Evolutionary conservation across 2,329 filamentous ascomycete genomes (phyloP).

Genomic region (Tolypocladium endophyticum): DNA sequence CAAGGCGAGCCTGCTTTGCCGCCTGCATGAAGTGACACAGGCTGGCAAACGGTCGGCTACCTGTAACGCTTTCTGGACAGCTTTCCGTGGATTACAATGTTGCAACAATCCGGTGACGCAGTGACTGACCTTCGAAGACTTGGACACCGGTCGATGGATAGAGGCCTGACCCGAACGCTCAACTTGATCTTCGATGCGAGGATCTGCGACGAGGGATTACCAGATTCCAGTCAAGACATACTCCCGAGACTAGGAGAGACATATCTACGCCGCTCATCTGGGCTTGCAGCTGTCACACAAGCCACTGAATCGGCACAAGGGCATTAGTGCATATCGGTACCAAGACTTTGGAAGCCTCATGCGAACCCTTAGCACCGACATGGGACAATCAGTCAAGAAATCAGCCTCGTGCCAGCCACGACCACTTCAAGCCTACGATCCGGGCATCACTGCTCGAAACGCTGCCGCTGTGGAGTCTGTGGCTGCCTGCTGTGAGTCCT

Average conservation of each 20-base stretch:
- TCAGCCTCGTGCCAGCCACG: background rate
- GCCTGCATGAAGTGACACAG: background rate
- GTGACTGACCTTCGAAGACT: background rate
- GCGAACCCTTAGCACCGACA: background rate
- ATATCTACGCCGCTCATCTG: background rate
- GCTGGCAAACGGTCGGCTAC: background rate
- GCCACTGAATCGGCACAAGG: background rate
- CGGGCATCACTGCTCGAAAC: background rate
- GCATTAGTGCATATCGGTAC: background rate
- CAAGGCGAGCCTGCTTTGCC: background rate
- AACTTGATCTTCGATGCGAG: background rate
- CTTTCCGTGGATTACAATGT: background rate
- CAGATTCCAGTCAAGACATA: background rate
- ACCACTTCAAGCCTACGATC: background rate
- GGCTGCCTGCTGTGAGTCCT: background rate
- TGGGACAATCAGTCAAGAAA: background rate
- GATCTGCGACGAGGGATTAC: background rate
- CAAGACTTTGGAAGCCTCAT: background rate
- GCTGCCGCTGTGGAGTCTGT: background rate
- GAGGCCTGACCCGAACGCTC: background rate
- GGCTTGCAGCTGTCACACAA: background rate
- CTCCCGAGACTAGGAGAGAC: background rate
- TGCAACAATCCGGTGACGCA: background rate
- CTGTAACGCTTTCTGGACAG: background rate
- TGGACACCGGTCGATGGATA: background rate